Conservation (phyloP, 1,284 basidiomycete genomes). For the Earliella scabrosa region DNA sequence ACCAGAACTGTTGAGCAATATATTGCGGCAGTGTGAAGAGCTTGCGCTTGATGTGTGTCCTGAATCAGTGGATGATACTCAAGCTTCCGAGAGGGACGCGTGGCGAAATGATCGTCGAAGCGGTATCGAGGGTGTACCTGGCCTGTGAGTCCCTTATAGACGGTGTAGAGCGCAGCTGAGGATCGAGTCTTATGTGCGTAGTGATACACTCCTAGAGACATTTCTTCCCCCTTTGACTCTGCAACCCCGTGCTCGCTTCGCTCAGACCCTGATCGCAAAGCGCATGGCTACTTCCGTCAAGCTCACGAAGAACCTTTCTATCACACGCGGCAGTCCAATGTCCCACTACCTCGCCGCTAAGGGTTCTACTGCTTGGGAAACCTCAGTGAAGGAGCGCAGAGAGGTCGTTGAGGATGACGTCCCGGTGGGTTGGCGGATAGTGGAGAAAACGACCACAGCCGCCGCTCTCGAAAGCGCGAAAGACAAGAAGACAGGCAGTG, state of each 20-base stretch:
- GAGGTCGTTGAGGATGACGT: slow-evolving; percentile 54
- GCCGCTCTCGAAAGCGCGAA: slow-evolving; percentile 38
- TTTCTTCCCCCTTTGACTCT: slow-evolving; percentile 36
- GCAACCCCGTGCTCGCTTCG: slow-evolving; percentile 47
- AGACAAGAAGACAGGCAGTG: slow-evolving; percentile 52
- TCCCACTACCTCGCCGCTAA: slow-evolving; percentile 66
- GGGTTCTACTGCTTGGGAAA: slow-evolving; percentile 76
- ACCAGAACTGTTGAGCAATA: slow-evolving; percentile 61
- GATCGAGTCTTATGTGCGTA: slow-evolving; percentile 11
- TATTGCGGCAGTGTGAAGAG: slow-evolving; percentile 56
- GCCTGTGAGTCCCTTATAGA: slow-evolving; percentile 53
- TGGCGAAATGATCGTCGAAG: slow-evolving; percentile 41
- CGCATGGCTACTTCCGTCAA: slow-evolving; percentile 61
- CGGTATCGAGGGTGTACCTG: slow-evolving; percentile 51
- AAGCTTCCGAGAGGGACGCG: slow-evolving; percentile 22
- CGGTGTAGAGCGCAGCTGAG: not conserved
- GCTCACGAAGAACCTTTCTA: slow-evolving; percentile 58
- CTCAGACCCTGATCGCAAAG: slow-evolving; percentile 58
- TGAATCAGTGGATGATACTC: slow-evolving; percentile 21
- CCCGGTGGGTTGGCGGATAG: slow-evolving; percentile 68
- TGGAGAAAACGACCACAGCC: slow-evolving; percentile 45
- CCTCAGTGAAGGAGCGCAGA: slow-evolving; percentile 58
- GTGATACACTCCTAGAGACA: slow-evolving; percentile 28
- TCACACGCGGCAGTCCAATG: slow-evolving; percentile 63
- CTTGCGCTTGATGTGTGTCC: slow-evolving; percentile 57